Conservation (phyloP, 768 basidiomycete species). For the Asterophora parasitica region DNA sequence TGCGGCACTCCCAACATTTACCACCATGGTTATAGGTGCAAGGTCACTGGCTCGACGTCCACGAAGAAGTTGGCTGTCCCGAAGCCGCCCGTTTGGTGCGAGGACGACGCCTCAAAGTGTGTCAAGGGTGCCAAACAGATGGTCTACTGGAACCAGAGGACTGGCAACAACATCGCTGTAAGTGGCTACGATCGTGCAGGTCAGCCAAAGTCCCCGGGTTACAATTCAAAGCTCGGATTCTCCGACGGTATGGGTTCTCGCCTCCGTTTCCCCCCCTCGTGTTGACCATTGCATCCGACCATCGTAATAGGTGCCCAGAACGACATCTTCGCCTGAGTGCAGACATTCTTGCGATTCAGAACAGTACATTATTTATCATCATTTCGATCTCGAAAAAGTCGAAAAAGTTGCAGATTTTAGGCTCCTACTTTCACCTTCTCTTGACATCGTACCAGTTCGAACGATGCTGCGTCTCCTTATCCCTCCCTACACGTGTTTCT, state of each 20-base stretch:
- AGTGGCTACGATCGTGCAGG: conserved; percentile 35
- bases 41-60: conserved; percentile 38
- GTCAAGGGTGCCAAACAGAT: conserved; percentile 50
- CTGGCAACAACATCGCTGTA: conserved; percentile 45
- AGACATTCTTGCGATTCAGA: too few relatives aligned
- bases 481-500: too few relatives aligned
- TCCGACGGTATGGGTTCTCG: conserved; percentile 31
- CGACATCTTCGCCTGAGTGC: conserved; percentile 33
- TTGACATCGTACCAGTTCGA: too few relatives aligned
- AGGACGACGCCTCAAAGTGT: conserved; percentile 38
- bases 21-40: conserved; percentile 41
- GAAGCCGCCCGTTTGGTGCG: conserved; percentile 49
- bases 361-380: too few relatives aligned
- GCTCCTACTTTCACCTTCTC: too few relatives aligned
- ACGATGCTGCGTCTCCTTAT: too few relatives aligned
- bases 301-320: conserved; percentile 34
- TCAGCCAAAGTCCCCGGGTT: conserved; percentile 38
- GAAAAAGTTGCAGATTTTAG: too few relatives aligned
- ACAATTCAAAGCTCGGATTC: conserved; percentile 47
- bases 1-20: conserved; percentile 55
- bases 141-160: conserved; percentile 48
- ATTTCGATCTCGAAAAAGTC: too few relatives aligned
- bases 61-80: conserved; percentile 35
- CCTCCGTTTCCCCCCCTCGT: conserved; percentile 3
- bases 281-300: conserved; percentile 3